Evolutionary conservation across 2,329 filamentous ascomycete species (phyloP).

Genomic region (Trichophaea hybrida): DNA sequence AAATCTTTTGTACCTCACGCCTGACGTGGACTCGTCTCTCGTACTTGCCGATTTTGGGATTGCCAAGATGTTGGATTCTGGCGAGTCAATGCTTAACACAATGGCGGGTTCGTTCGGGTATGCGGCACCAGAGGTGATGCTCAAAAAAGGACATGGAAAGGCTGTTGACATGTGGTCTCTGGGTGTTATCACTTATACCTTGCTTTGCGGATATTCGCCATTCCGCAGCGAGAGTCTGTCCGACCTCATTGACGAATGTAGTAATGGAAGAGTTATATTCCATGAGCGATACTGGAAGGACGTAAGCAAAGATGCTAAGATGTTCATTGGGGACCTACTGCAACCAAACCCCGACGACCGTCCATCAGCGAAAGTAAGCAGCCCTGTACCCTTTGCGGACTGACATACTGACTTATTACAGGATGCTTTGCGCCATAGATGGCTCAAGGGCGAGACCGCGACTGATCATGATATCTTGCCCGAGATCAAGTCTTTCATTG

Average conservation of each 20-base stretch:
- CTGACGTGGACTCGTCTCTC: conserved; percentile 60
- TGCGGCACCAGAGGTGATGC: conserved; percentile 93
- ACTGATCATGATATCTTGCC: conserved; percentile 94
- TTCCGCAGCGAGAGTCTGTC: conserved; percentile 89
- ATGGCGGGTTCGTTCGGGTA: conserved; percentile 99
- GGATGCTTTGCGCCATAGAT: conserved; percentile 67
- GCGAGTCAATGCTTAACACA: conserved; percentile 82
- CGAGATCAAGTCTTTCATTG: conserved; percentile 88
- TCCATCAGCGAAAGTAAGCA: conserved; percentile 57
- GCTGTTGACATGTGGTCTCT: conserved; percentile 99
- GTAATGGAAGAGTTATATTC: conserved; percentile 69
- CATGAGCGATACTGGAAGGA: conserved; percentile 98
- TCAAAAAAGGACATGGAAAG: conserved; percentile 93
- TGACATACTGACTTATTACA: conserved; percentile 30
- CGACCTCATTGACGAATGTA: conserved; percentile 91
- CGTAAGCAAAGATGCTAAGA: conserved; percentile 86
- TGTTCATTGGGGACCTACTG: conserved; percentile 74
- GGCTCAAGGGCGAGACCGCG: conserved; percentile 82
- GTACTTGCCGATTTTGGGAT: conserved; percentile 97
- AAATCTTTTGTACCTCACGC: conserved; percentile 85
- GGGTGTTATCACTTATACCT: conserved; percentile 95
- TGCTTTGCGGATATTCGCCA: conserved; percentile 94
- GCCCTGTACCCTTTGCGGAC: conserved; percentile 4
- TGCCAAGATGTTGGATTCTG: conserved; percentile 88
- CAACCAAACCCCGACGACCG: conserved; percentile 64